Evolutionary conservation across 2,329 filamentous ascomycete species (phyloP).

Genomic region (Aspergillus fischeri): DNA sequence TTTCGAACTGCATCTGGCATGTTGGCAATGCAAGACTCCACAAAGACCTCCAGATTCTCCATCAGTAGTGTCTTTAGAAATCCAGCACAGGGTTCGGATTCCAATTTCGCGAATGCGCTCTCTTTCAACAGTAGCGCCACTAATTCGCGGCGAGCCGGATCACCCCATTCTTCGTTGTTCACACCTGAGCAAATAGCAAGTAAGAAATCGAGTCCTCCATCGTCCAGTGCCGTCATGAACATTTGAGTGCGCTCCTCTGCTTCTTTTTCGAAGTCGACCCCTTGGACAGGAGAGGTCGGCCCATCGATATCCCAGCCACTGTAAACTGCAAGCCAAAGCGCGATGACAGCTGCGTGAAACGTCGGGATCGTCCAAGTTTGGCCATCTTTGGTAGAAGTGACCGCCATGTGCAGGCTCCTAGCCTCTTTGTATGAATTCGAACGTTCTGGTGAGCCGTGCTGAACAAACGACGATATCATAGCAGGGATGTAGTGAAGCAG

Average conservation of each 20-base stretch:
- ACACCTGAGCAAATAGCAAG: slow-evolving; percentile 79
- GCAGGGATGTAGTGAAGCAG: slow-evolving; percentile 78
- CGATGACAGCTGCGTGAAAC: slow-evolving; percentile 71
- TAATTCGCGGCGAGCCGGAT: slow-evolving; percentile 78
- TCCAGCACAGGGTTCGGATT: slow-evolving; percentile 64
- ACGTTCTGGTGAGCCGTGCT: slow-evolving; percentile 74
- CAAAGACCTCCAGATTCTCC: slow-evolving; percentile 78
- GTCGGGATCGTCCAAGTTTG: slow-evolving; percentile 68
- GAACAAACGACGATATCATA: slow-evolving; percentile 69
- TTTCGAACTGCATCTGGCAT: slow-evolving; percentile 87
- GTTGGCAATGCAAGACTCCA: slow-evolving; percentile 91
- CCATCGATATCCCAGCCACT: slow-evolving; percentile 81
- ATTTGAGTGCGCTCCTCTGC: slow-evolving; percentile 66
- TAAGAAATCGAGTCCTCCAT: slow-evolving; percentile 89
- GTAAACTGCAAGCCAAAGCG: slow-evolving; percentile 92
- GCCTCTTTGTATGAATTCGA: slow-evolving; percentile 64
- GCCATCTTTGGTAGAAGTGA: slow-evolving; percentile 64
- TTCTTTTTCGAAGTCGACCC: slow-evolving; percentile 63
- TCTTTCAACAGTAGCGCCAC: slow-evolving; percentile 80
- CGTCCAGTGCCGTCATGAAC: slow-evolving; percentile 73
- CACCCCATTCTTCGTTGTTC: slow-evolving; percentile 77
- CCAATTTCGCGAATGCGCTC: slow-evolving; percentile 63
- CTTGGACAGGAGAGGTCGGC: slow-evolving; percentile 54
- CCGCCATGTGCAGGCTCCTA: slow-evolving; percentile 62
- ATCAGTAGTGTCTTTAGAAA: slow-evolving; percentile 71